Evolutionary conservation across 768 basidiomycete genomes (phyloP).

Genomic region (Lactarius pseudohatsudake): DNA sequence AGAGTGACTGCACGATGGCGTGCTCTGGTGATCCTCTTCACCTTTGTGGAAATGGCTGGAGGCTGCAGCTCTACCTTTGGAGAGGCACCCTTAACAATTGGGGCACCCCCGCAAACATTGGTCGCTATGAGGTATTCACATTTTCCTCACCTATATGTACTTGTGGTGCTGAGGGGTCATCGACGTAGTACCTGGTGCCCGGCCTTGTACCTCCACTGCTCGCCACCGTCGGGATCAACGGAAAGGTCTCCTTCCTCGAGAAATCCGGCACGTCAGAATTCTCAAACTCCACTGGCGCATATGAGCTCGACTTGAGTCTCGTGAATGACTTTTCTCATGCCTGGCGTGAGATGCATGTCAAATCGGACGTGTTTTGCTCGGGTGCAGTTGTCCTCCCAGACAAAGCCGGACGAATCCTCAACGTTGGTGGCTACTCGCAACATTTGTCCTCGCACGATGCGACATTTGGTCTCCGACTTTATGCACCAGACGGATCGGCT

Average conservation of each 20-base stretch:
- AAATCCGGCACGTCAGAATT: constrained; percentile 36
- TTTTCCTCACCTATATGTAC: not conserved
- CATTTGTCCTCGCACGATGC: no score
- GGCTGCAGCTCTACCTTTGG: constrained; percentile 1
- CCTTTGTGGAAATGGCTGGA: constrained; percentile 57
- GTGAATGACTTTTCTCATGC: constrained; percentile 44
- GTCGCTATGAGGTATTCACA: not conserved
- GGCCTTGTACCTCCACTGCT: constrained; percentile 73
- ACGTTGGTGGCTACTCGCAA: constrained; percentile 46
- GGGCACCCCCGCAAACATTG: not conserved
- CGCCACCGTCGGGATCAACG: constrained; percentile 74
- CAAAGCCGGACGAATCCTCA: constrained; percentile 62
- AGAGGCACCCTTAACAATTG: not conserved
- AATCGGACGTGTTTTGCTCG: constrained; percentile 80
- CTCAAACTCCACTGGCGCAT: constrained; percentile 70
- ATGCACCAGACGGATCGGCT: constrained; percentile 62
- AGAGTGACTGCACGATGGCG: constrained; percentile 45
- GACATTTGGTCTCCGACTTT: constrained; percentile 51
- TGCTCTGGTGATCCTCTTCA: constrained; percentile 75
- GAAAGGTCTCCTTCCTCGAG: constrained; percentile 79
- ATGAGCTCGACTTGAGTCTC: constrained; percentile 70
- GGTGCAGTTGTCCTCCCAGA: constrained; percentile 74
- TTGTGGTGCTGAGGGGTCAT: not conserved
- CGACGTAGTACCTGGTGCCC: constrained; percentile 43
- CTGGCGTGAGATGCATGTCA: constrained; percentile 76